Percentiles rank a stretch among this genome's conserved stretches.
Evolutionary conservation across 768 basidiomycete genomes (phyloP).

Genomic region (Naematelia aurantialba): DNA sequence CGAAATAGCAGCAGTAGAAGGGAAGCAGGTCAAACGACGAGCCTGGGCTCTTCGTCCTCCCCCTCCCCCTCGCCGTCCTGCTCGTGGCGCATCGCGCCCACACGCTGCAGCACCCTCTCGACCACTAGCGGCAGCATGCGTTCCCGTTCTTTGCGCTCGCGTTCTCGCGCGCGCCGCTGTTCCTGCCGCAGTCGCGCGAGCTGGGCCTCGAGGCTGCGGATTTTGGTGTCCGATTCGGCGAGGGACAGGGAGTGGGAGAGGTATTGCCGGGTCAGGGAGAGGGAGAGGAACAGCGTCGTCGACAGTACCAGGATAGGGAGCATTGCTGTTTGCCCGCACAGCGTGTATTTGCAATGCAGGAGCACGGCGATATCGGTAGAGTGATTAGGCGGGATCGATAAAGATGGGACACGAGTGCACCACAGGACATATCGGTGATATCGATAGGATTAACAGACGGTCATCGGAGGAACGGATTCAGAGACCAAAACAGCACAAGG

Average conservation of each 20-base stretch:
- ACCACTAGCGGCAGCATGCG: constrained; percentile 41
- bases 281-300: constrained; percentile 43
- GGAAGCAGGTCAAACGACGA: not conserved
- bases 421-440: not conserved
- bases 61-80: constrained; percentile 19
- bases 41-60: constrained; percentile 9
- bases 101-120: constrained; percentile 39
- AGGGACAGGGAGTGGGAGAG: constrained; percentile 43
- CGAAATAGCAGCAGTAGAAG: too few relatives aligned
- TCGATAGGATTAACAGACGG: not conserved
- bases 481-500: not conserved
- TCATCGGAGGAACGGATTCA: not conserved
- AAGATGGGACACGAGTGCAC: not conserved
- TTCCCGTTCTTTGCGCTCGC: constrained; percentile 38
- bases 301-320: constrained; percentile 41
- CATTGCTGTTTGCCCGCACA: constrained; percentile 32
- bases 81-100: constrained; percentile 29
- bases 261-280: constrained; percentile 46
- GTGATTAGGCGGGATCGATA: constrained; percentile 2
- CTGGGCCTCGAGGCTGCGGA: constrained; percentile 40
- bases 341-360: not conserved
- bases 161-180: constrained; percentile 16
- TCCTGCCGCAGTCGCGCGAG: constrained; percentile 24
- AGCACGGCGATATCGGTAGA: constrained; percentile 7
- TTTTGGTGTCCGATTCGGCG: constrained; percentile 31